Base-by-base conservation (phyloP, 1,139 yeast genomes). In the Arxiozyma bovina region DNA sequence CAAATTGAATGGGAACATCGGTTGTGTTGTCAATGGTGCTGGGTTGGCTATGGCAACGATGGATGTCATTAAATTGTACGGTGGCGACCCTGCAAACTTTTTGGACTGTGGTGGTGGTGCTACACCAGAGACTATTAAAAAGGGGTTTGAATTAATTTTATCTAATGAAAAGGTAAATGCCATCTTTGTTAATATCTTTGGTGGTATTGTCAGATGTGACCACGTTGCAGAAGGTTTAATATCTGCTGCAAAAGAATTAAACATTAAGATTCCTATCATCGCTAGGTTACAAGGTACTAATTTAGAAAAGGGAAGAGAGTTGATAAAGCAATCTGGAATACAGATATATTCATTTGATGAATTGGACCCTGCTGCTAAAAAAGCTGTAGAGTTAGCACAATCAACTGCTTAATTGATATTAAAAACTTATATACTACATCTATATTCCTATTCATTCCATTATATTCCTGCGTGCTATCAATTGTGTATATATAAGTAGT, bases 31-130 rank as follows among this genome's bases (percentile, higher is more conserved):
- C 72, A 93, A 93, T 74, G 99, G 99, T 78, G 99, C 99, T 57
- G 99, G 99, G 75, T 83, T 93, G 70, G 99, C 99, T 68, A 93
- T 93, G 99, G 99, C 99, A 68, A 93, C 99, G 63, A 91, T 93
- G 98, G 99, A 93, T 75, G 95, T 94, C 73, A 89, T 93, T 79
- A 91, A 94, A 79, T 82, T 94, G 68, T 87, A 90, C 77, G 98
- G 98, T 68, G 99, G 99, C 73, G 89, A 84, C 67, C 99, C 99
- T 67, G 99, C 99, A 63, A 93, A 93, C 81, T 93, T 93, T 82
- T 82, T 93, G 74, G 99, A 93, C 78, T 93, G 97, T 76, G 99
- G 99, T 79, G 99, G 99, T 78, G 96, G 97, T 74, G 99, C 99
- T 66, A 93, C 98, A 63, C 97, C 98, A 63, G 87, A 88, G 76